Evolutionary conservation across 371 early-diverging fungal species (phyloP), one percentile per base, ranked within the genome.

Genomic region (Saksenaea oblongispora): DNA sequence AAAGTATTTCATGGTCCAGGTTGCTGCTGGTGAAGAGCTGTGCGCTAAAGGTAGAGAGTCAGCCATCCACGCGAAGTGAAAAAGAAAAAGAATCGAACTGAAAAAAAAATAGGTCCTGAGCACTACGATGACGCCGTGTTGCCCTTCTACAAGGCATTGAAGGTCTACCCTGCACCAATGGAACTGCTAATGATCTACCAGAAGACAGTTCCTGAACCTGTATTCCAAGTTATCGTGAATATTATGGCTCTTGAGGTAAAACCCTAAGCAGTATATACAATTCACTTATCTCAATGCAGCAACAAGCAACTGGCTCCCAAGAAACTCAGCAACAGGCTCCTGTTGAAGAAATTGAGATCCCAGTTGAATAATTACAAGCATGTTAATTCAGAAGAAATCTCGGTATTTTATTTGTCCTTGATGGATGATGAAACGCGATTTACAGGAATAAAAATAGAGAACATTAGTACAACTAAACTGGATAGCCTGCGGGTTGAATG

Each of bases 131-230:
- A 84, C 22, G 93, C 95, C 27, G 95, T 96, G 2, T 74, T 84
- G 22, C 83, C 86, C 64, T 93, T 95, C 76, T 94, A 89, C 84
- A 84, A 86, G 66, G 98, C 96, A 1, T 78, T 96, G 58, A 90
- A 91, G 74, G 91, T 95, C n/a, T 95, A 95, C 75, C 94, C 94
- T 55, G 89, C 93, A 42, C 96, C 97, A 13, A 80, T 94, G 58
- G 92, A 95, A 71, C 76, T 97, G 26, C 81, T 97, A 56, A 88
- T 90, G 90, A 89, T 94, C 35, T 91, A 93, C 68, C 92, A 95
- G 72, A 90, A 92, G 74, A 89, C 94, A 10, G 78, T 95, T 22
- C 96, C 96, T 8, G 89, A 88, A 53, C 79, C 83, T 31, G 89
- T 96, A 5, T 89, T 95, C 69, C 84, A 88, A 39, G 66, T 93